Base-by-base conservation (phyloP, 495 filamentous ascomycete species). In the Penicillium canariense region DNA sequence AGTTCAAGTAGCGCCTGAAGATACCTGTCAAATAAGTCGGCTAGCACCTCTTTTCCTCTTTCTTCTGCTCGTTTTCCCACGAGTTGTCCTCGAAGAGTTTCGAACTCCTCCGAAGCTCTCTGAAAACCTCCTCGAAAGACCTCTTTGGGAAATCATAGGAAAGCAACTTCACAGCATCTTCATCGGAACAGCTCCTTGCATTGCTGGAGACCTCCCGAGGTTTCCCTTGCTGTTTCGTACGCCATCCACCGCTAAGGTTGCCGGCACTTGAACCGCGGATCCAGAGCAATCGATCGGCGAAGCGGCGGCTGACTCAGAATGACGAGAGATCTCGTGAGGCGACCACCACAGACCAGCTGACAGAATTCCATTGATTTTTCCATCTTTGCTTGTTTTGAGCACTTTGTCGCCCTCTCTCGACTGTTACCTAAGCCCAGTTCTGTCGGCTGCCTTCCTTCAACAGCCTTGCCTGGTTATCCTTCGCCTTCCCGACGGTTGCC, bases 231-330 rank as follows among this genome's bases (percentile, higher is more conserved):
- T 39, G 17, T 39, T 20, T 11, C 18, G 18, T 18, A 39, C 6
- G 36, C 8, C 14, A 35, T 35, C 9, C 6, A 5, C 38, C 14
- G 38, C 25, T 22, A 8, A 25, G n/a, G 5, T 42, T 14, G 20
- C 25, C 38, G 20, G 38, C 38, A 42, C 22, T 25, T 42, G 38
- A 42, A 5, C 38, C 38, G 38, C 11, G 38, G 20, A 25, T 42
- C 38, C n/a, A 22, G 38, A 42, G 38, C 10, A 42, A 42, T 42
- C 36, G 35, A 38, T 38, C 15, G 36, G 31, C 9, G 9, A 34
- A 28, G 25, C 43, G 25, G 14, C 46, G 59, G 59, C 59, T 62
- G 59, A 62, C 46, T 62, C 59, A 62, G 59, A 36, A 57, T 57
- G 54, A 46, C 43, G 25, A 46, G 43, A 28, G n/a, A 42, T 39